A percentile compares a stretch with the other conserved stretches of the same genome.
phyloP scores from a whole-genome alignment of 495 filamentous ascomycete genomes.

The Penicillium odoratum region DNA sequence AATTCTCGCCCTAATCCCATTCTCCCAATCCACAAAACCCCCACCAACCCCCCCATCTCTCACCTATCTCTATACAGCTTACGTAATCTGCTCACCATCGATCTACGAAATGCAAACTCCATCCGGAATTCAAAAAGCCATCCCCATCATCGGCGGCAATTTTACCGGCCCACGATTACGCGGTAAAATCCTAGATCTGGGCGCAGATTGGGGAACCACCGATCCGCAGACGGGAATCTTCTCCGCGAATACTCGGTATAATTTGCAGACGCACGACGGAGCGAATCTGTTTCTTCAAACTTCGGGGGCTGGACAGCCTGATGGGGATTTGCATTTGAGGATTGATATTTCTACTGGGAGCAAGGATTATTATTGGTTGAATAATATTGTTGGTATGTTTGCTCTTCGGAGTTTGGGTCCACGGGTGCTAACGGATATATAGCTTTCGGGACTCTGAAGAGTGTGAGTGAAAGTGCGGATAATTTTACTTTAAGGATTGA shows the following conservation, averaged over 20 bases:
- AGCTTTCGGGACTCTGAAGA: conserved; percentile 24
- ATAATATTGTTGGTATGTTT: conserved; percentile 35
- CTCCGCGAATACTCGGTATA: conserved; percentile 35
- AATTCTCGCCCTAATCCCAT: too few relatives aligned
- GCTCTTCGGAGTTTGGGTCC: neutral
- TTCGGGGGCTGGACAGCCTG: conserved; percentile 23
- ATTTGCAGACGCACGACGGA: conserved; percentile 32
- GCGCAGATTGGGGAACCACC: conserved; percentile 32
- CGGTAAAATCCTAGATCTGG: conserved; percentile 33
- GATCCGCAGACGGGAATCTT: conserved; percentile 33
- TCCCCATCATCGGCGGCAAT: conserved; percentile 36
- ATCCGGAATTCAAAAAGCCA: conserved; percentile 24
- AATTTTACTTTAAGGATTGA: conserved; percentile 28
- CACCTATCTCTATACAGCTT: conserved; percentile 30
- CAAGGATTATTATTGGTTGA: conserved; percentile 36
- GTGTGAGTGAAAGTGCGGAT: conserved; percentile 12
- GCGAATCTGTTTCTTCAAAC: conserved; percentile 32
- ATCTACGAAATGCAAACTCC: conserved; percentile 24
- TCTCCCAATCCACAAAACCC: too few relatives aligned
- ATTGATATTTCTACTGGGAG: conserved; percentile 31
- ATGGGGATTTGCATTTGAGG: conserved; percentile 29
- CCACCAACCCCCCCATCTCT: conserved; percentile 20
- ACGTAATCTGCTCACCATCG: conserved; percentile 24
- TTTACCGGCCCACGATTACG: conserved; percentile 30
- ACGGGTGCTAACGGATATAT: neutral